Evolutionary conservation across 2,329 filamentous ascomycete species (phyloP).

Genomic region (Sphaerulina musiva): DNA sequence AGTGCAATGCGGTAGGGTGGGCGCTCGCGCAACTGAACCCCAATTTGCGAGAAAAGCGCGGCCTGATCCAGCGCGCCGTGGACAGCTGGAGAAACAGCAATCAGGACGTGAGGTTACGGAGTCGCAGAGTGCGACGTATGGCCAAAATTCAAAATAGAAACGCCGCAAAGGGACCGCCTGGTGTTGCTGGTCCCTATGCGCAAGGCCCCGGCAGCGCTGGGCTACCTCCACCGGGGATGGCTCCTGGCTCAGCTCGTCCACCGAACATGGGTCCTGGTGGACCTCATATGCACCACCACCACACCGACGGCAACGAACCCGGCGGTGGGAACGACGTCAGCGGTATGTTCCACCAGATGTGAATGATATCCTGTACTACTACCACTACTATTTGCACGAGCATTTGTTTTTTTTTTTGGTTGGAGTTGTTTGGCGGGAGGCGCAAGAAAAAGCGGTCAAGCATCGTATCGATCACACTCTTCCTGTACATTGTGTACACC

Average conservation of each 20-base stretch:
- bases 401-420: conserved; percentile 17
- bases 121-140: conserved; percentile 86
- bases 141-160: conserved; percentile 83
- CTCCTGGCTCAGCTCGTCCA: conserved; percentile 47
- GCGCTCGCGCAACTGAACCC: conserved; percentile 89
- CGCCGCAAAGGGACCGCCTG: conserved; percentile 22
- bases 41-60: conserved; percentile 83
- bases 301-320: conserved; percentile 60
- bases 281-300: conserved; percentile 62
- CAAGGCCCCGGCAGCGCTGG: conserved; percentile 50
- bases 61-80: conserved; percentile 91
- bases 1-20: conserved; percentile 99
- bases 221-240: conserved; percentile 60
- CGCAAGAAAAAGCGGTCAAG: conserved; percentile 14
- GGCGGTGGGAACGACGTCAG: conserved; percentile 66
- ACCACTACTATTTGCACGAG: conserved; percentile 9
- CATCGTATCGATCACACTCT: conserved; percentile 20
- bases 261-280: conserved; percentile 54
- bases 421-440: conserved; percentile 7
- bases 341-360: conserved; percentile 98
- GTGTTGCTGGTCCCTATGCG: conserved; percentile 52
- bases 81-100: conserved; percentile 99
- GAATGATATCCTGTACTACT: conserved; percentile 41
- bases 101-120: conserved; percentile 84
- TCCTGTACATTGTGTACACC: conserved; percentile 26